These are phyloP conservation scores for Talaromyces sp. DNA, from an alignment of 2,329 filamentous ascomycete species.

Conservation along the genomic window DNA sequence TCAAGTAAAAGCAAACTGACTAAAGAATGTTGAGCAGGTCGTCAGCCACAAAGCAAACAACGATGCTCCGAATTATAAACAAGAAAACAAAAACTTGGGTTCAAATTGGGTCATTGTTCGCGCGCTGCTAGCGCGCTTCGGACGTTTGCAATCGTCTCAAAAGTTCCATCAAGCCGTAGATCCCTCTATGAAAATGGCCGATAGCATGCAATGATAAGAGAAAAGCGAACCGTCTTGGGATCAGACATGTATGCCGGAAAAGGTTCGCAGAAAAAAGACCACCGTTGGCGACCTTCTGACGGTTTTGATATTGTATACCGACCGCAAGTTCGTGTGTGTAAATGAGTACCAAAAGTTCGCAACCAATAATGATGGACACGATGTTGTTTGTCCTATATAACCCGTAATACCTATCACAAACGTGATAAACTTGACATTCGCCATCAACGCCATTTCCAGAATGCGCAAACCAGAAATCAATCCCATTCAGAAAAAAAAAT, in stretches of 20 bases:
- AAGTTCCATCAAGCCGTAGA: neutral
- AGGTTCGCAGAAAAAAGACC: neutral
- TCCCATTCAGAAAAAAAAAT: neutral
- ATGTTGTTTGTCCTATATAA: neutral
- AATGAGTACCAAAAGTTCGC: neutral
- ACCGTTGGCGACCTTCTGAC: neutral
- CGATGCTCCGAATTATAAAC: neutral
- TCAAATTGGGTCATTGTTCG: neutral
- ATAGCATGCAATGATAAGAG: neutral
- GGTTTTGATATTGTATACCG: neutral
- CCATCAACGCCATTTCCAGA: slow-evolving; percentile 31
- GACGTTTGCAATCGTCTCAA: neutral
- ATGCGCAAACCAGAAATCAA: slow-evolving; percentile 13
- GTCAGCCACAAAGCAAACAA: neutral
- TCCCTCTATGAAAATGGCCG: neutral
- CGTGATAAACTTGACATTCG: slow-evolving; percentile 9
- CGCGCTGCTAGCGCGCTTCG: neutral
- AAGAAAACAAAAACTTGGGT: neutral
- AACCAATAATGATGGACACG: neutral
- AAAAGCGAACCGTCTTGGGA: neutral
- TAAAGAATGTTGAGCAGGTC: neutral
- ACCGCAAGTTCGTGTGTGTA: neutral
- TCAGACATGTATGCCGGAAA: neutral
- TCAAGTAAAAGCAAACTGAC: neutral
- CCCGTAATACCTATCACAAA: neutral